Base-by-base conservation (phyloP, 163 green algal genomes). In the Volvox carteri region DNA sequence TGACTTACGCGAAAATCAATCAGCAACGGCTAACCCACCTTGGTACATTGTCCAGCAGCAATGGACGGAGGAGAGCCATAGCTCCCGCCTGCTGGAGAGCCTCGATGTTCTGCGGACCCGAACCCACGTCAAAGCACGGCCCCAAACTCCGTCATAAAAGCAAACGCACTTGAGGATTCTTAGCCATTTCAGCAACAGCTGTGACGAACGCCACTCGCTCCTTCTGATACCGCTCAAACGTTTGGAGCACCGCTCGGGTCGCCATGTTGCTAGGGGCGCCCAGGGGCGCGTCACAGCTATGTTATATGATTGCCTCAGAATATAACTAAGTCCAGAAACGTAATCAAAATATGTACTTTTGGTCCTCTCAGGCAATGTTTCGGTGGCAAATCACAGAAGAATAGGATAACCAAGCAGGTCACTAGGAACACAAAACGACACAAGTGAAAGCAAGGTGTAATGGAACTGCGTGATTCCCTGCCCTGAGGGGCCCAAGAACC, bases 221-320 rank as follows among this genome's bases (percentile, higher is more conserved):
- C 87, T 97, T 97, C 74, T 98, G 95, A 80, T 97, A 98, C 52
- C 93, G 90, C 80, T 98, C 96, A 86, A 97, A 97, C 2, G 95
- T 93, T 75, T 93, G 90, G 1, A 95, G 90, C 62, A 97, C 93
- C 28, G 94, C 91, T 2, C 93, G 87, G 35, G 92, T 95, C 48
- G 94, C 93, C 94, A 96, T 96, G 50, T 75, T 92, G 75, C 78
- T 73, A n/a, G 44, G 30, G 19, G 78, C 78, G n/a, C 78, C 78
- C 78, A 67, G 52, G 23, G 78, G 58, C n/a, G 78, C 78, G 54
- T 19, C 25, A 65, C 3, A 23, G 54, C 3, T 30, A 65, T 65
- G 8, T 65, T 58, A n/a, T n/a, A n/a, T n/a, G n/a, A n/a, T n/a
- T n/a, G n/a, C n/a, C n/a, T n/a, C n/a, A n/a, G n/a, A n/a, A n/a